Conservation (phyloP, 768 basidiomycete genomes). For the Calvatia gigantea region DNA sequence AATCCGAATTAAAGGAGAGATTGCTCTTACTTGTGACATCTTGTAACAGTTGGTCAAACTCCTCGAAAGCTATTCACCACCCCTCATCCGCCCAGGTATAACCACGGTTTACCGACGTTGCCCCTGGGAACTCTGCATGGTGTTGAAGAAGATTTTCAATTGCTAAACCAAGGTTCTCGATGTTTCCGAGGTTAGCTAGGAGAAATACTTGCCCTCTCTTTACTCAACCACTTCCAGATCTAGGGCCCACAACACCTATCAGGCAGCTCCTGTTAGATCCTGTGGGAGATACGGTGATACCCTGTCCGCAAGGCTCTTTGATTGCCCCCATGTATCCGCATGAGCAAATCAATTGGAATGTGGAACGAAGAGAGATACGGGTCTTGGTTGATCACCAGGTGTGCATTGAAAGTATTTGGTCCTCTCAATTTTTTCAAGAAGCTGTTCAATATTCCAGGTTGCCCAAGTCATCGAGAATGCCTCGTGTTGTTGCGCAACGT, state of each 20-base stretch:
- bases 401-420: background rate
- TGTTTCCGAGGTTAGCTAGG: constrained; percentile 50
- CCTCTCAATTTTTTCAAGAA: background rate
- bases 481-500: constrained; percentile 68
- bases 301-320: constrained; percentile 57
- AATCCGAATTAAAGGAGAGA: background rate
- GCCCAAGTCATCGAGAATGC: constrained; percentile 77
- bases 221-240: constrained; percentile 29
- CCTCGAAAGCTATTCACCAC: constrained; percentile 78
- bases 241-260: constrained; percentile 45
- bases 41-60: constrained; percentile 76
- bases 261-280: constrained; percentile 53
- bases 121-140: constrained; percentile 72
- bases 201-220: background rate
- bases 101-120: constrained; percentile 68
- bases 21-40: constrained; percentile 1
- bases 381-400: constrained; percentile 64
- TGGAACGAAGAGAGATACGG: constrained; percentile 52
- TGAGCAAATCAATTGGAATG: constrained; percentile 70
- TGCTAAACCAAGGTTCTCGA: constrained; percentile 54
- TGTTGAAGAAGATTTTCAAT: constrained; percentile 78
- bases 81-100: constrained; percentile 73
- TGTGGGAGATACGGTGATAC: constrained; percentile 54
- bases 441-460: constrained; percentile 36
- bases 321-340: constrained; percentile 57